phyloP scores from a whole-genome alignment of 768 basidiomycete species.

The Mycena crocata region DNA sequence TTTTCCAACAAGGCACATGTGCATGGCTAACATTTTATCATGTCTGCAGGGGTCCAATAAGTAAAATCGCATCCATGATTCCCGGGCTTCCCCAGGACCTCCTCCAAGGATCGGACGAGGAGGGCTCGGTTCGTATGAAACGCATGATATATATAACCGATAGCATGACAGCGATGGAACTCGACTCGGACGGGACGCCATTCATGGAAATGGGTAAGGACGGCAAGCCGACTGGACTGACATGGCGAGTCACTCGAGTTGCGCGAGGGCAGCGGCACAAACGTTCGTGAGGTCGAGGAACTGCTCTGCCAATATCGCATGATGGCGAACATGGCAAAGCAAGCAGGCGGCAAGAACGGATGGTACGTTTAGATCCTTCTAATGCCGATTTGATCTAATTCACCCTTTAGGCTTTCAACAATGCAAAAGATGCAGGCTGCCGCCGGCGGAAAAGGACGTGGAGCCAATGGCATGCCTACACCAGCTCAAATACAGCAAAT shows the following conservation, averaged over 20 bases:
- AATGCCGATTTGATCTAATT: constrained; percentile 9
- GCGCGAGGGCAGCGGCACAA: constrained; percentile 95
- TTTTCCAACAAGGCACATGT: constrained; percentile 9
- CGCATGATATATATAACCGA: constrained; percentile 99
- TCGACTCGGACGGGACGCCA: constrained; percentile 93
- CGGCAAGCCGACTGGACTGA: constrained; percentile 86
- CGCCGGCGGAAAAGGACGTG: constrained; percentile 86
- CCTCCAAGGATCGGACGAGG: constrained; percentile 93
- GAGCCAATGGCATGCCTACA: constrained; percentile 89
- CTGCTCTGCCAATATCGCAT: constrained; percentile 95
- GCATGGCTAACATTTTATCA: constrained; percentile 24
- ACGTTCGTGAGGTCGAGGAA: constrained; percentile 98
- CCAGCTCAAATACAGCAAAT: constrained; percentile 95
- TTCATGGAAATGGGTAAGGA: constrained; percentile 91
- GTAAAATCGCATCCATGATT: constrained; percentile 99
- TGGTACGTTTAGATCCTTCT: constrained; percentile 62
- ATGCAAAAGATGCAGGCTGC: constrained; percentile 95
- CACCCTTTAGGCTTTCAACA: constrained; percentile 72
- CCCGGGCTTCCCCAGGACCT: constrained; percentile 94
- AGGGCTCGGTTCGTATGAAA: constrained; percentile 91
- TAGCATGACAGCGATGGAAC: constrained; percentile 93
- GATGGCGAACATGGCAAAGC: constrained; percentile 99
- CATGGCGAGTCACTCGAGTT: constrained; percentile 90
- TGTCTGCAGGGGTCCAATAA: constrained; percentile 92
- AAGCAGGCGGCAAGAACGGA: constrained; percentile 97